Evolutionary conservation across 2,329 filamentous ascomycete species (phyloP), one percentile per base, ranked within the genome.

Genomic region (Cladophialophora yegresii): DNA sequence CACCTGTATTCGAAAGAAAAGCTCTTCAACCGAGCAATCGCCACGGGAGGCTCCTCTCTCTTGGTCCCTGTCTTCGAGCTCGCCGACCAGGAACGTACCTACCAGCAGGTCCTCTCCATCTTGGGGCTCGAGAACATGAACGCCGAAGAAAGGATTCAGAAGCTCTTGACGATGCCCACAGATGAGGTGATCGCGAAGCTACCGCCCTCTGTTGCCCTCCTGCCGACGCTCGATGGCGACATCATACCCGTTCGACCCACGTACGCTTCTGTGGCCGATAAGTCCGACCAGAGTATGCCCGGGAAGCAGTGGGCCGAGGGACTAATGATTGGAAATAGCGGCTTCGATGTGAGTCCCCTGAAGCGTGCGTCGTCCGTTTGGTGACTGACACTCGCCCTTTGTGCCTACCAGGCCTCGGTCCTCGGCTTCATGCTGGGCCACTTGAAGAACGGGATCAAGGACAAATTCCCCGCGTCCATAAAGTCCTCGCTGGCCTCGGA

Each of bases 301-400:
- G 81, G 78, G 0, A 77, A 75, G 43, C 72, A 74, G 9, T 84
- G 81, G 81, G 82, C 78, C 62, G 71, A 77, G 40, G 73, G 75
- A n/a, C 62, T 83, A 10, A 75, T 83, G 64, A 77, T 84, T 45
- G 82, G 82, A 16, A 78, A 83, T 63, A 79, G 79, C 23, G 74
- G 78, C 63, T 75, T 80, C 53, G 81, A 83, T 73, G 79, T 80
- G 72, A 70, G 76, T 72, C 36, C n/a, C n/a, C n/a, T 16, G 6
- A n/a, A 20, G 6, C 47, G 12, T 59, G 10, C 57, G 0, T 13
- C 8, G 40, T 8, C 10, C 16, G 20, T 20, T 43, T 51, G n/a
- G n/a, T n/a, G n/a, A 23, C 22, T 45, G 53, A 56, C 61, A 28
- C 7, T 4, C 47, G 16, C 16, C n/a, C 26, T 22, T 12, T 33